Percentiles rank a stretch among this genome's conserved stretches.
These are phyloP conservation scores for Euphorbia tirucalli DNA, from an alignment of 345 rosid genomes.

Conservation along the genomic window DNA sequence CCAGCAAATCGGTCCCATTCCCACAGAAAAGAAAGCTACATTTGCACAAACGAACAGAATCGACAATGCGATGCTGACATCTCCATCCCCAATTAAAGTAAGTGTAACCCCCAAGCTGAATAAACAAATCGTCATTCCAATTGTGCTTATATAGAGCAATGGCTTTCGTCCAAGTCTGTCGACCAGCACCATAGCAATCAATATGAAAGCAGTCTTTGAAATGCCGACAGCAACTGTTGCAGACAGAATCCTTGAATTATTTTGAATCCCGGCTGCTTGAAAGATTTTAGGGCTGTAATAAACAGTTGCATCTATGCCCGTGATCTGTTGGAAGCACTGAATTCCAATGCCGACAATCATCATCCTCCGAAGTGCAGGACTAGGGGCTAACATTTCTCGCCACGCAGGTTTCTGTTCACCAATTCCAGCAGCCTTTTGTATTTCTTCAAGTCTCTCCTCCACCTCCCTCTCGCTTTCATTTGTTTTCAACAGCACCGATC, in stretches of 20 bases:
- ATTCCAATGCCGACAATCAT: constrained; percentile 72
- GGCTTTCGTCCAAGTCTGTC: constrained; percentile 75
- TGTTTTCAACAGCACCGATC: constrained; percentile 68
- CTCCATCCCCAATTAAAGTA: constrained; percentile 47
- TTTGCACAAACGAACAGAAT: constrained; percentile 64
- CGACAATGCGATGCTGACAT: constrained; percentile 40
- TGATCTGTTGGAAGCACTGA: constrained; percentile 86
- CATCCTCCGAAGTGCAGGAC: constrained; percentile 64
- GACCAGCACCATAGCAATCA: constrained; percentile 61
- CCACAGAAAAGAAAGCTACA: constrained; percentile 81
- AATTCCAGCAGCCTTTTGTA: constrained; percentile 63
- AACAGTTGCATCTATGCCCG: constrained; percentile 77
- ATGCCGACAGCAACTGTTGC: constrained; percentile 78
- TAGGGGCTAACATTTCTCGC: constrained; percentile 70
- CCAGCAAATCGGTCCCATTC: constrained; percentile 83
- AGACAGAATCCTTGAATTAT: constrained; percentile 55
- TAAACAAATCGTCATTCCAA: constrained; percentile 76
- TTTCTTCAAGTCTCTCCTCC: constrained; percentile 77
- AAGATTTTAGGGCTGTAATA: constrained; percentile 83
- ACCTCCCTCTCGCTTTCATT: constrained; percentile 65
- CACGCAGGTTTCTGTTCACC: constrained; percentile 64
- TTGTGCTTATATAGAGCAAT: constrained; percentile 71
- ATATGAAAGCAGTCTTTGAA: constrained; percentile 58
- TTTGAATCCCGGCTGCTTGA: constrained; percentile 55
- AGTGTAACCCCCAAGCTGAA: constrained; percentile 56